Conservation (phyloP, 129 eudicot genomes). For the Tagetes patula region DNA sequence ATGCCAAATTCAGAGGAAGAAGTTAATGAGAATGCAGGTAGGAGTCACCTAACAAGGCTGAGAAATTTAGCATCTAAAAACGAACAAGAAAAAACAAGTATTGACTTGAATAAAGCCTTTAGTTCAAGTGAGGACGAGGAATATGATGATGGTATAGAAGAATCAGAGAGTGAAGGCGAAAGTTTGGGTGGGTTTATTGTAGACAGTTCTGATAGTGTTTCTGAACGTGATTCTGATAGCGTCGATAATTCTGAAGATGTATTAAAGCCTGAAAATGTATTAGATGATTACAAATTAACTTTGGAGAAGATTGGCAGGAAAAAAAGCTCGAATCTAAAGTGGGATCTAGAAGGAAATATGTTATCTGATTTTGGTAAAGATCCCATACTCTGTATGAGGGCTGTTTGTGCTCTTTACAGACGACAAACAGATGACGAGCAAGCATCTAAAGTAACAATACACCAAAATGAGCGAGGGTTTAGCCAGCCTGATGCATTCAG, state of each 20-base stretch:
- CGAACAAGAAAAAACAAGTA: conserved; percentile 14
- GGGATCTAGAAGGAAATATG: conserved; percentile 75
- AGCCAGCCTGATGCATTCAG: conserved; percentile 60
- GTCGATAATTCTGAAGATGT: conserved; percentile 37
- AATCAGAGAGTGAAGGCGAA: conserved; percentile 45
- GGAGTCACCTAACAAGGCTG: conserved; percentile 32
- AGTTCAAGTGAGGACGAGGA: conserved; percentile 30
- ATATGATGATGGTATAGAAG: conserved; percentile 40
- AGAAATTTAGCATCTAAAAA: conserved; percentile 29
- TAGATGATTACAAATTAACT: conserved; percentile 34
- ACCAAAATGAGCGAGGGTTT: conserved; percentile 59
- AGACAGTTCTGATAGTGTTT: conserved; percentile 36
- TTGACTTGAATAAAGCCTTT: conserved; percentile 4
- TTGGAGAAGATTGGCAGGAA: conserved; percentile 50
- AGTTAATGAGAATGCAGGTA: conserved; percentile 16
- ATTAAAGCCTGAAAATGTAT: conserved; percentile 31
- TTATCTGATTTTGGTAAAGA: conserved; percentile 63
- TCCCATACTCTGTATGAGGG: conserved; percentile 71
- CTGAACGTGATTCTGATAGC: conserved; percentile 30
- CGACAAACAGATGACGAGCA: conserved; percentile 69
- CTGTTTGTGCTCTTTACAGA: conserved; percentile 79
- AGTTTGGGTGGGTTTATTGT: conserved; percentile 67
- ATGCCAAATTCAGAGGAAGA: conserved; percentile 12
- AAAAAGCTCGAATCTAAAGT: conserved; percentile 34
- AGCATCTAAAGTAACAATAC: conserved; percentile 37